Evolutionary conservation across 2,329 filamentous ascomycete species (phyloP), one percentile per base, ranked within the genome.

Genomic region (Dactylellina drechsleri): DNA sequence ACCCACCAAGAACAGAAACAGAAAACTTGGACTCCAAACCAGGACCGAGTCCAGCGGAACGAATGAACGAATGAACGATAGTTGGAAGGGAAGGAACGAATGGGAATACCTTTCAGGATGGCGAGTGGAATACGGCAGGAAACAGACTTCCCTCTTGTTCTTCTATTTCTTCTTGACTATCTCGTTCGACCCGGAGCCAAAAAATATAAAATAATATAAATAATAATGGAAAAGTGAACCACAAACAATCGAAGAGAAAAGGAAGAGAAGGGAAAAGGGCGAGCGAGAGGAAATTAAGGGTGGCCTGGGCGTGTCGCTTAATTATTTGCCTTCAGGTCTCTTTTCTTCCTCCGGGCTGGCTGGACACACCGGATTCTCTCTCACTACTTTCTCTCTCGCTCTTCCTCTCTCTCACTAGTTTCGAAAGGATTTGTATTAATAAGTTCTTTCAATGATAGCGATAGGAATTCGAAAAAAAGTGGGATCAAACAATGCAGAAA

Each of bases 251-350:
- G 58, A 36, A 61, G 45, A 58, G 49, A 28, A 36, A 45, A 50
- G 53, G 52, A 49, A 53, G 50, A 28, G 23, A 23, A 71, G 31
- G 16, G 18, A 18, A 13, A 18, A 18, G 18, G 47, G 16, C n/a
- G 56, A 56, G 54, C 52, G 23, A 54, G 61, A 73, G 68, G 68
- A 73, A 74, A 74, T 74, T 74, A 74, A 74, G 70, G 70, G 70
- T 67, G 70, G 70, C 70, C 70, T 57, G 67, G 70, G 70, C 70
- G 70, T 74, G 68, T 74, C 70, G 70, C 70, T 74, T 74, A 36
- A 36, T 36, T 36, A 74, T 74, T 74, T 67, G 70, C 70, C 62
- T 53, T 61, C 62, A 61, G 52, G 15, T 26, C 50, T 60, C 53
- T 66, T 43, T 40, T 59, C 52, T 61, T 56, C 57, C 23, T 67